A percentile compares a stretch with the other conserved stretches of the same genome.
phyloP scores from a whole-genome alignment of 2,329 filamentous ascomycete genomes.

The Leptographium lundbergii region DNA sequence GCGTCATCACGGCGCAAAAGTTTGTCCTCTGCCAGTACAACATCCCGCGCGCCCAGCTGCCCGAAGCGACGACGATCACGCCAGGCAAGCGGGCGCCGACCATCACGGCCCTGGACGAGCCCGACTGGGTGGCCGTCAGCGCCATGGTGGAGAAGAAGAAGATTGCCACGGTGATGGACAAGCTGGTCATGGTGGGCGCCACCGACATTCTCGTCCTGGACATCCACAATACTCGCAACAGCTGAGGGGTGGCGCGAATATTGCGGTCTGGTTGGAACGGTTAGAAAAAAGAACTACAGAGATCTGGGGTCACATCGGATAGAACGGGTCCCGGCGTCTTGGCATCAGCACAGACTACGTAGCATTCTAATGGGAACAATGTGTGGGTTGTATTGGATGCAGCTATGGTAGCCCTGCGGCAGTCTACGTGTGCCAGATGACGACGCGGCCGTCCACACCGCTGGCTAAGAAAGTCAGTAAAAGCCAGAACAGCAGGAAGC shows the following conservation, averaged over 20 bases:
- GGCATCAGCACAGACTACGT: not conserved
- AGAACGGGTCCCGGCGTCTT: not conserved
- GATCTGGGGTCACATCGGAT: not conserved
- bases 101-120: constrained; percentile 75
- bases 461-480: constrained; percentile 47
- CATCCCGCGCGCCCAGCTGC: constrained; percentile 57
- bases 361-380: not conserved
- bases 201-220: constrained; percentile 75
- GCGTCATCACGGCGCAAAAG: constrained; percentile 89
- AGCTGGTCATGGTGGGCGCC: constrained; percentile 62
- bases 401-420: not conserved
- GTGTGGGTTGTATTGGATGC: not conserved
- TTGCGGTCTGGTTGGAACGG: not conserved
- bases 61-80: constrained; percentile 61
- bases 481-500: too few relatives aligned
- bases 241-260: constrained; percentile 8
- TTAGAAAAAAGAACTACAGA: not conserved
- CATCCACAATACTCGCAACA: constrained; percentile 55
- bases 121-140: constrained; percentile 88
- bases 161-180: constrained; percentile 79
- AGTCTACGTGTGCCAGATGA: constrained; percentile 58
- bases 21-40: constrained; percentile 97
- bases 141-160: constrained; percentile 86
- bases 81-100: constrained; percentile 91
- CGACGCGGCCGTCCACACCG: constrained; percentile 71